A percentile compares a stretch with the other conserved stretches of the same genome.
phyloP scores from a whole-genome alignment of 2,329 filamentous ascomycete species.

The Phaeosphaeria sp. region DNA sequence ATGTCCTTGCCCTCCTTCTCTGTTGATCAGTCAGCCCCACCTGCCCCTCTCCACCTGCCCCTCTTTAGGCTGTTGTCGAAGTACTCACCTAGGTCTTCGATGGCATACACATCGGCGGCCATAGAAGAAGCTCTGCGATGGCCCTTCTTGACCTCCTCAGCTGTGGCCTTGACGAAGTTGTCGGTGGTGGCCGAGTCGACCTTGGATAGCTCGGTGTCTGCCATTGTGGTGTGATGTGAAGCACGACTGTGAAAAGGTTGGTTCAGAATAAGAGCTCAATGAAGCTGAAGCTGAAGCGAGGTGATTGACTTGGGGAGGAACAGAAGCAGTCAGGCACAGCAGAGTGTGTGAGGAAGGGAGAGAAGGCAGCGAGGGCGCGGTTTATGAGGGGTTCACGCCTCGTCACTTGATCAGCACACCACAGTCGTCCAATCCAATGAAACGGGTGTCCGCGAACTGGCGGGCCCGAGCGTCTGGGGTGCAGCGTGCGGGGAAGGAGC shows the following conservation, averaged over 20 bases:
- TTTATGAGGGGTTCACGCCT: slow-evolving; percentile 43
- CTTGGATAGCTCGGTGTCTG: slow-evolving; percentile 73
- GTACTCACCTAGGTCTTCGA: slow-evolving; percentile 81
- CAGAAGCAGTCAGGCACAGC: slow-evolving; percentile 29
- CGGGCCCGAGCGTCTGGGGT: slow-evolving; percentile 24
- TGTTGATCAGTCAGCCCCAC: slow-evolving; percentile 53
- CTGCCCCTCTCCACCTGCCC: slow-evolving; percentile 32
- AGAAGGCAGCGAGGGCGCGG: slow-evolving; percentile 33
- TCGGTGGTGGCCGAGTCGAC: slow-evolving; percentile 70
- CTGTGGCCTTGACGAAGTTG: slow-evolving; percentile 8
- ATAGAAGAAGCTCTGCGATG: slow-evolving; percentile 77
- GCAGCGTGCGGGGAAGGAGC: slow-evolving; percentile 28
- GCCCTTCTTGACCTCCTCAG: slow-evolving; percentile 68
- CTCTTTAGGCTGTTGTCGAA: slow-evolving; percentile 14
- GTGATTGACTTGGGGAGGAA: slow-evolving; percentile 9
- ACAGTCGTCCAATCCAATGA: slow-evolving; percentile 34
- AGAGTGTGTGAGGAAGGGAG: slow-evolving; percentile 30
- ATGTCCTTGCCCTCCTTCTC: slow-evolving; percentile 77
- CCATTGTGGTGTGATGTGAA: slow-evolving; percentile 52
- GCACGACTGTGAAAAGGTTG: slow-evolving; percentile 9
- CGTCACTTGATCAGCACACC: slow-evolving; percentile 48
- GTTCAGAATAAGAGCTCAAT: slow-evolving; percentile 23
- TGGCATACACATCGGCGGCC: slow-evolving; percentile 77
- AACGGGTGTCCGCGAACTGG: slow-evolving; percentile 34
- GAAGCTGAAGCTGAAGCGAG: slow-evolving; percentile 10